Conservation (phyloP, 441 rosid species). For the Croton setiger region DNA sequence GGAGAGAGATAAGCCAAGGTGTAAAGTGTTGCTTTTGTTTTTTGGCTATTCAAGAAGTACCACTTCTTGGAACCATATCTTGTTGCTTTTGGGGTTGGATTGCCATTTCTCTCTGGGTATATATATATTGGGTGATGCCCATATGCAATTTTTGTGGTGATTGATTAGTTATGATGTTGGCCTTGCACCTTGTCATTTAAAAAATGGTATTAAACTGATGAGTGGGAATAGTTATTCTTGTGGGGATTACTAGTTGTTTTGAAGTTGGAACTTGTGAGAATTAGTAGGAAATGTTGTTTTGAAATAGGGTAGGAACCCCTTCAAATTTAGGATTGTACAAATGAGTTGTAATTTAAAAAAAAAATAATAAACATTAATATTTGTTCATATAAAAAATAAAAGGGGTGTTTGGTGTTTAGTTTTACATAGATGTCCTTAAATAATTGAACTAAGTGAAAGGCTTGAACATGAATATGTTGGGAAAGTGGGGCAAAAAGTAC, state of each 20-base stretch:
- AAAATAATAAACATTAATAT: too few relatives aligned
- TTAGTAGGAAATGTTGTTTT: not conserved
- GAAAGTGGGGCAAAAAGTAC: too few relatives aligned
- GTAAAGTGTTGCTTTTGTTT: slow-evolving; percentile 12
- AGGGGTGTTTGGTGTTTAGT: too few relatives aligned
- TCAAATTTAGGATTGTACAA: not conserved
- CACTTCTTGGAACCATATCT: slow-evolving; percentile 22
- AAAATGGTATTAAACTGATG: too few relatives aligned
- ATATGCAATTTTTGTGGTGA: not conserved
- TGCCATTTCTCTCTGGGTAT: slow-evolving; percentile 6
- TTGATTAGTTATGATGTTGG: not conserved
- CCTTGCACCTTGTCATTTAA: not conserved
- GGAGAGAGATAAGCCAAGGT: not conserved
- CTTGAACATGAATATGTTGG: too few relatives aligned
- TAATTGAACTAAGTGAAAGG: too few relatives aligned
- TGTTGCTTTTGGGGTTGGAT: slow-evolving; percentile 18
- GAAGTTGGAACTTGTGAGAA: not conserved
- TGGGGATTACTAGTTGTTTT: not conserved
- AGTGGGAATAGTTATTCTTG: not conserved
- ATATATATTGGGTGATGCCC: not conserved
- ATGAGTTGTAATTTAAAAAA: too few relatives aligned
- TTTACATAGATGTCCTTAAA: too few relatives aligned
- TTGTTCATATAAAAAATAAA: too few relatives aligned
- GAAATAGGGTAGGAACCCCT: not conserved
- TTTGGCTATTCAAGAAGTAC: slow-evolving; percentile 12